phyloP scores from a whole-genome alignment of 2,329 filamentous ascomycete species.

The Fusarium napiforme region DNA sequence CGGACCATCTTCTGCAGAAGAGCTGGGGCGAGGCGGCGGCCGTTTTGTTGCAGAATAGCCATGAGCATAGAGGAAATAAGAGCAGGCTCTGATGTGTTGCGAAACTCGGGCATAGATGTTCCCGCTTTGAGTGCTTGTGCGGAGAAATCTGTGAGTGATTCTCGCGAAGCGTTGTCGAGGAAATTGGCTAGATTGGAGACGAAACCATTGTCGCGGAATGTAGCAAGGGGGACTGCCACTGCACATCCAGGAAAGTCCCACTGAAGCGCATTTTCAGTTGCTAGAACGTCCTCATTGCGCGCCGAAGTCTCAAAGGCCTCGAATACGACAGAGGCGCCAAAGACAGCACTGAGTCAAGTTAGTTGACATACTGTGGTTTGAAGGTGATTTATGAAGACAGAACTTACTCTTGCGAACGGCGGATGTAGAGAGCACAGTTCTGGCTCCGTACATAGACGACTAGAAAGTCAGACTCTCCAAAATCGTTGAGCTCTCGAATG shows the following conservation, averaged over 20 bases:
- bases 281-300: conserved; percentile 61
- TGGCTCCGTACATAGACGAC: conserved; percentile 41
- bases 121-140: conserved; percentile 65
- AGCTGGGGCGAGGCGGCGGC: conserved; percentile 51
- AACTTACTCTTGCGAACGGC: conserved; percentile 44
- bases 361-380: not conserved
- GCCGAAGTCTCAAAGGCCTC: conserved; percentile 72
- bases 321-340: conserved; percentile 49
- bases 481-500: conserved; percentile 23
- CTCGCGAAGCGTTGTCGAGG: conserved; percentile 65
- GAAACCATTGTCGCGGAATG: conserved; percentile 42
- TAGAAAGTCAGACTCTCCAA: conserved; percentile 32
- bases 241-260: conserved; percentile 70
- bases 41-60: conserved; percentile 68
- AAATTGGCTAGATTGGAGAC: conserved; percentile 58
- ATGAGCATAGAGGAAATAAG: conserved; percentile 71
- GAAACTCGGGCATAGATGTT: conserved; percentile 59
- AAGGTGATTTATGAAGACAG: not conserved
- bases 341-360: conserved; percentile 31
- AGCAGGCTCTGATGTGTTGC: conserved; percentile 68
- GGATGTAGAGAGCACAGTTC: conserved; percentile 49
- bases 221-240: conserved; percentile 56
- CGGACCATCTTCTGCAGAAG: conserved; percentile 66
- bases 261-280: conserved; percentile 60
- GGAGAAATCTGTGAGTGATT: conserved; percentile 64